A percentile compares a stretch with the other conserved stretches of the same genome.
Conservation (phyloP, 495 filamentous ascomycete species). For the Chaetomium cochliodes region DNA sequence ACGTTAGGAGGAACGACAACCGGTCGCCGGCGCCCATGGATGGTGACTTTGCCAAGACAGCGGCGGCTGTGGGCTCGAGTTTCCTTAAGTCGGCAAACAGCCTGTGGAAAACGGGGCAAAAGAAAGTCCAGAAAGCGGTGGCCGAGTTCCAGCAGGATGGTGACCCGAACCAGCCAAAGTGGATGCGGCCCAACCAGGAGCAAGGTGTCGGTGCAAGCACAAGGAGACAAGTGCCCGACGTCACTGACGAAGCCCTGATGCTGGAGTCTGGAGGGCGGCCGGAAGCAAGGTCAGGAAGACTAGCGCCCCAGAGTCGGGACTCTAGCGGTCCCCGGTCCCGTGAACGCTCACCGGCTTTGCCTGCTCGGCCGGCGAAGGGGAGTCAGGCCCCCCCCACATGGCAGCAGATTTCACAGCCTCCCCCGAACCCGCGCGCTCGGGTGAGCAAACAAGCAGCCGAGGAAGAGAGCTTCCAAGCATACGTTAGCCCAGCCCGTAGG, state of each 20-base stretch:
- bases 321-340: conserved; percentile 35
- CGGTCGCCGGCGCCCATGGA: conserved; percentile 62
- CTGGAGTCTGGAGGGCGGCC: conserved; percentile 66
- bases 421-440: conserved; percentile 56
- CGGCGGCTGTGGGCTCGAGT: conserved; percentile 76
- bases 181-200: conserved; percentile 74
- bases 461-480: conserved; percentile 79
- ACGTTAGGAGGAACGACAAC: conserved; percentile 52
- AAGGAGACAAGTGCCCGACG: conserved; percentile 30
- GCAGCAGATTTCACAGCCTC: conserved; percentile 47
- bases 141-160: conserved; percentile 76
- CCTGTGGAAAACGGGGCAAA: conserved; percentile 90
- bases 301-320: conserved; percentile 28
- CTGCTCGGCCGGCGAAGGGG: conserved; percentile 28
- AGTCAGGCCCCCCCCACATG: conserved; percentile 43
- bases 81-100: conserved; percentile 91
- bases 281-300: conserved; percentile 38
- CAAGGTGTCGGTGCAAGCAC: conserved; percentile 13
- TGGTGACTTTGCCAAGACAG: conserved; percentile 74
- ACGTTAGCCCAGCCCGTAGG: conserved; percentile 83
- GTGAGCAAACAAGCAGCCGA: conserved; percentile 71
- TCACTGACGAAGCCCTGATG: conserved; percentile 89
- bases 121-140: conserved; percentile 92
- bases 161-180: conserved; percentile 84
- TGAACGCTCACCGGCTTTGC: conserved; percentile 49